Conservation (phyloP, 495 filamentous ascomycete genomes). For the Neurospora sp. region DNA sequence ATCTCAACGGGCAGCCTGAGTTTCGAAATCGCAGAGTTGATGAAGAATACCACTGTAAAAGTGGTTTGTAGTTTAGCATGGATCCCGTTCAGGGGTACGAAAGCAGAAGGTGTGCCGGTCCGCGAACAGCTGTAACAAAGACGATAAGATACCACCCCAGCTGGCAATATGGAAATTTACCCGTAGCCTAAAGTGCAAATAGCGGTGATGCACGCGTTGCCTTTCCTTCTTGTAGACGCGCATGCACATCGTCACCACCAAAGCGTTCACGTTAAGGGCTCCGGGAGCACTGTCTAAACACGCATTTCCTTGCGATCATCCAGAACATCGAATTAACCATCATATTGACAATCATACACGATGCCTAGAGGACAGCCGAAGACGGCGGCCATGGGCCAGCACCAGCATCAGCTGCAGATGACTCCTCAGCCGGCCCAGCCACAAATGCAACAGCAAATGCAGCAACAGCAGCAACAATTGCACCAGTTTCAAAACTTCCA, state of each 20-base stretch:
- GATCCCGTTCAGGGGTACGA: background rate
- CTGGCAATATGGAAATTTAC: background rate
- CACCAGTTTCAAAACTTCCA: conserved; percentile 2
- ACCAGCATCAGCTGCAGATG: conserved; percentile 1
- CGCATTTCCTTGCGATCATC: background rate
- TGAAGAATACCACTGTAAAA: background rate
- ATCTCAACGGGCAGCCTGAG: background rate
- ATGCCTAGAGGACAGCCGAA: background rate
- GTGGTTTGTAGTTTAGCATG: no score
- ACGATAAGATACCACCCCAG: background rate
- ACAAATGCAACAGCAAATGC: conserved; percentile 8
- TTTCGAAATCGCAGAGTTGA: background rate
- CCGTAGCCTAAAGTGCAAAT: background rate
- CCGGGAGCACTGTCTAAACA: background rate
- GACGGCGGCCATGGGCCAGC: conserved; percentile 1
- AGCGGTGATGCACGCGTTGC: background rate
- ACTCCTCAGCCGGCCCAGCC: background rate
- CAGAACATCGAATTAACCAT: background rate
- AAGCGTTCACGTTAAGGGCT: background rate
- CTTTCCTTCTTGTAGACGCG: background rate
- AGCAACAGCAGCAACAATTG: conserved; percentile 10
- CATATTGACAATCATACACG: background rate
- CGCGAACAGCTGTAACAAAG: background rate
- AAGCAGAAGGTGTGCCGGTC: background rate
- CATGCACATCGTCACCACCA: background rate